A percentile compares a stretch with the other conserved stretches of the same genome.
Conservation (phyloP, 768 basidiomycete genomes). For the Lentinula detonsa region DNA sequence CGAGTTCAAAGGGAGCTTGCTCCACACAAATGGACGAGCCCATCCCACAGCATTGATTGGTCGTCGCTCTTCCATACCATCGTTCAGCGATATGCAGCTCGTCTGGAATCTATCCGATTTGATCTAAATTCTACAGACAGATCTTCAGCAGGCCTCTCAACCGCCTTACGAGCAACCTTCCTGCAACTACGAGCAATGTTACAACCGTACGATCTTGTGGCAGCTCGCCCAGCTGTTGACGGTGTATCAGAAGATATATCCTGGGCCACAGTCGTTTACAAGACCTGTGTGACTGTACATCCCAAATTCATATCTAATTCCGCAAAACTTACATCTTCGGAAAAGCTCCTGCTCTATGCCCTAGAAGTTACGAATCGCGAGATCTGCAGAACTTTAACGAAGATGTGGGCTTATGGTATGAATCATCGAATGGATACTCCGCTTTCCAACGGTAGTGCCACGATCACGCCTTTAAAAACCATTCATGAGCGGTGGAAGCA, state of each 20-base stretch:
- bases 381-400: constrained; percentile 14
- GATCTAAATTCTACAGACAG: constrained; percentile 12
- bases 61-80: constrained; percentile 19
- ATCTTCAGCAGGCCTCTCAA: constrained; percentile 3
- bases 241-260: not conserved
- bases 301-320: constrained; percentile 13
- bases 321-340: constrained; percentile 11
- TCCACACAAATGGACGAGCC: not conserved
- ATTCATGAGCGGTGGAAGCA: not conserved
- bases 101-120: constrained; percentile 20
- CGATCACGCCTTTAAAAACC: not conserved
- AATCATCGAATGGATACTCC: not conserved
- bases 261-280: constrained; percentile 26
- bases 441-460: no score
- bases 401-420: constrained; percentile 16
- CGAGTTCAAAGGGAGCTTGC: constrained; percentile 11
- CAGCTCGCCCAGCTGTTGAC: constrained; percentile 6
- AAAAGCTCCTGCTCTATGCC: constrained; percentile 12
- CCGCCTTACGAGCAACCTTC: constrained; percentile 4
- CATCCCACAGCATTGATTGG: constrained; percentile 27
- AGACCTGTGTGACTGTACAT: constrained; percentile 23
- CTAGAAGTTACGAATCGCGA: constrained; percentile 14
- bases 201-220: constrained; percentile 19
- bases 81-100: constrained; percentile 22
- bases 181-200: constrained; percentile 21